A percentile compares a stretch with the other conserved stretches of the same genome.
Evolutionary conservation across 306 rosid genomes (phyloP).

Genomic region (Gastrolobium villosum): DNA sequence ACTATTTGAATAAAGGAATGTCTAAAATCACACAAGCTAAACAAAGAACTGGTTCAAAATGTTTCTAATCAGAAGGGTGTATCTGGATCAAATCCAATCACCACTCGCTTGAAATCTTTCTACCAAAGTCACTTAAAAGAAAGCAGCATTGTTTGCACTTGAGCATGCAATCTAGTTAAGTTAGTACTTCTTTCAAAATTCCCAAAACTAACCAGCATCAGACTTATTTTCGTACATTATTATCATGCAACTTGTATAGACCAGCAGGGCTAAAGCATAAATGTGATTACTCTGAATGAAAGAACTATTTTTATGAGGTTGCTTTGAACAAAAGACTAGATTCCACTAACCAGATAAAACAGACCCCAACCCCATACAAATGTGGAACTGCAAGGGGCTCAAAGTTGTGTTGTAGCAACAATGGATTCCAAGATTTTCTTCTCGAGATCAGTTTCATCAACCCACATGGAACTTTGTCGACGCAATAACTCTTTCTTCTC

Average conservation of each 20-base stretch:
- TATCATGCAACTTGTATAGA: slow-evolving; percentile 16
- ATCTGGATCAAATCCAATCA: slow-evolving; percentile 16
- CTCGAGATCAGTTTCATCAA: slow-evolving; percentile 67
- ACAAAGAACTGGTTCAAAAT: neutral
- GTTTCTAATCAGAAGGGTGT: neutral
- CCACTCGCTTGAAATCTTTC: slow-evolving; percentile 8
- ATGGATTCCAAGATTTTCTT: slow-evolving; percentile 51
- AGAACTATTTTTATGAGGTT: slow-evolving; percentile 15
- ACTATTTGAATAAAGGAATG: neutral
- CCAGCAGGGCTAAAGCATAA: neutral
- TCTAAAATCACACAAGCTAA: neutral
- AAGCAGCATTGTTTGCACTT: slow-evolving; percentile 10
- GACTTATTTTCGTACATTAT: slow-evolving; percentile 25
- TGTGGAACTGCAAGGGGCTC: slow-evolving; percentile 44
- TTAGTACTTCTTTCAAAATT: neutral
- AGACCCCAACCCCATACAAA: slow-evolving; percentile 26
- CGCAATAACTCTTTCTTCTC: slow-evolving; percentile 66
- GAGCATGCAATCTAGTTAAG: neutral
- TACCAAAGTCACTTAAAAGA: slow-evolving; percentile 32
- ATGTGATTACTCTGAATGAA: slow-evolving; percentile 28
- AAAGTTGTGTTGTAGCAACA: slow-evolving; percentile 46
- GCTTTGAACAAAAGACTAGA: slow-evolving; percentile 27
- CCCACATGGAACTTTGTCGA: slow-evolving; percentile 73
- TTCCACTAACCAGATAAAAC: slow-evolving; percentile 29
- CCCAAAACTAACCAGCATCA: neutral